phyloP scores from a whole-genome alignment of 768 basidiomycete species.

The Psilocybe subaeruginosa region DNA sequence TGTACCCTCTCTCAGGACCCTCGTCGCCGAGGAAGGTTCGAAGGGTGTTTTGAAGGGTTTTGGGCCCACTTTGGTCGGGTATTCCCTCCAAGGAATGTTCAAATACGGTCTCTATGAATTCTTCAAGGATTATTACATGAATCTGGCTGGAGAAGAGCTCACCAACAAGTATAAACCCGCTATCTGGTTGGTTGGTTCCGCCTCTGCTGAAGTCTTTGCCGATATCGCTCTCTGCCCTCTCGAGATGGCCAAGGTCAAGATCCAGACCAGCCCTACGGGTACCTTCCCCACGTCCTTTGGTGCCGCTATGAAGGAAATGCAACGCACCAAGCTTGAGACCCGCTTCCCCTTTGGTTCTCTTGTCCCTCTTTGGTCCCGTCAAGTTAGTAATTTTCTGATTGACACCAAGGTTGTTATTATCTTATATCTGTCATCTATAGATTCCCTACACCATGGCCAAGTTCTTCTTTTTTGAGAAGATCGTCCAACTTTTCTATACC shows the following conservation, averaged over 20 bases:
- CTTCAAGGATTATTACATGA: slow-evolving; percentile 94
- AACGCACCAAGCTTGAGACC: slow-evolving; percentile 64
- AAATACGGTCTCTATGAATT: slow-evolving; percentile 98
- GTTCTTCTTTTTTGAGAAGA: slow-evolving; percentile 95
- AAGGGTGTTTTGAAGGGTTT: slow-evolving; percentile 93
- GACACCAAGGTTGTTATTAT: neutral
- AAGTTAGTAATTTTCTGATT: slow-evolving; percentile 44
- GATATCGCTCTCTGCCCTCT: slow-evolving; percentile 95
- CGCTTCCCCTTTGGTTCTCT: slow-evolving; percentile 87
- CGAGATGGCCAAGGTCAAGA: slow-evolving; percentile 93
- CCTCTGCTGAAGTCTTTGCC: slow-evolving; percentile 94
- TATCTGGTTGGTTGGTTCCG: slow-evolving; percentile 94
- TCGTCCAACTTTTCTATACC: slow-evolving; percentile 85
- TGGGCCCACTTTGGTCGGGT: slow-evolving; percentile 91
- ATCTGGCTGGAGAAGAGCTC: slow-evolving; percentile 84
- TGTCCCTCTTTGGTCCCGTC: slow-evolving; percentile 87
- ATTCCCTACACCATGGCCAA: slow-evolving; percentile 99
- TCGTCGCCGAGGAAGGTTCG: slow-evolving; percentile 80
- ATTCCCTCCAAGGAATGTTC: slow-evolving; percentile 96
- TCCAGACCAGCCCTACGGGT: slow-evolving; percentile 75
- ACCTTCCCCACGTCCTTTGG: slow-evolving; percentile 81
- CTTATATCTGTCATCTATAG: slow-evolving; percentile 36
- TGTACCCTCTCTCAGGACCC: slow-evolving; percentile 57
- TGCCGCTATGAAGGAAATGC: slow-evolving; percentile 72
- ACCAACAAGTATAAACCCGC: slow-evolving; percentile 80